A percentile compares a stretch with the other conserved stretches of the same genome.
These are phyloP conservation scores for Fusarium poae DNA, from an alignment of 2,329 filamentous ascomycete genomes.

Conservation along the genomic window DNA sequence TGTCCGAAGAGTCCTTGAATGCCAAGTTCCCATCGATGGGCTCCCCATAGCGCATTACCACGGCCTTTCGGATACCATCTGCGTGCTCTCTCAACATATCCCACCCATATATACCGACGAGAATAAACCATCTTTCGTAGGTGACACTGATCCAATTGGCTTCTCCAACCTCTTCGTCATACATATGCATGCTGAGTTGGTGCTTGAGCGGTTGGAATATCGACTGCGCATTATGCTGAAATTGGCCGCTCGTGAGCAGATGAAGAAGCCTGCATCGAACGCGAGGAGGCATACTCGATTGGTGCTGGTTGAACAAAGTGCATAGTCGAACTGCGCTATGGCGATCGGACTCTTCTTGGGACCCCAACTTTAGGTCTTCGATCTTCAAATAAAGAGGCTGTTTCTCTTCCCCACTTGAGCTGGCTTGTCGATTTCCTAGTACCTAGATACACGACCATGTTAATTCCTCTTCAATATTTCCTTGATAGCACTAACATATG, in stretches of 20 bases:
- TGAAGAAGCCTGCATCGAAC: neutral
- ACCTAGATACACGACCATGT: neutral
- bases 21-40: neutral
- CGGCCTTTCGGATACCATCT: neutral
- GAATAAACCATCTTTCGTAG: slow-evolving; percentile 9
- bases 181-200: slow-evolving; percentile 4
- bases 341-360: neutral
- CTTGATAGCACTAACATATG: neutral
- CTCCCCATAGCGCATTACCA: neutral
- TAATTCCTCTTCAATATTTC: neutral
- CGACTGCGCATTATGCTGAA: neutral
- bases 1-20: neutral
- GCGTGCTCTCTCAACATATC: neutral
- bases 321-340: neutral
- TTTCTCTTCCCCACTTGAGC: neutral
- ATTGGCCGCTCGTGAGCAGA: neutral
- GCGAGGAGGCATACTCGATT: neutral
- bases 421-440: neutral
- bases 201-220: neutral
- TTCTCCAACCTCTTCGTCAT: neutral
- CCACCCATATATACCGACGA: neutral
- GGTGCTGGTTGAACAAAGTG: neutral
- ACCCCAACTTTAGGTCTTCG: neutral
- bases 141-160: neutral
- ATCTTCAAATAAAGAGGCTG: neutral